Conservation (phyloP, 345 rosid species). For the Aquilaria malaccensis region DNA sequence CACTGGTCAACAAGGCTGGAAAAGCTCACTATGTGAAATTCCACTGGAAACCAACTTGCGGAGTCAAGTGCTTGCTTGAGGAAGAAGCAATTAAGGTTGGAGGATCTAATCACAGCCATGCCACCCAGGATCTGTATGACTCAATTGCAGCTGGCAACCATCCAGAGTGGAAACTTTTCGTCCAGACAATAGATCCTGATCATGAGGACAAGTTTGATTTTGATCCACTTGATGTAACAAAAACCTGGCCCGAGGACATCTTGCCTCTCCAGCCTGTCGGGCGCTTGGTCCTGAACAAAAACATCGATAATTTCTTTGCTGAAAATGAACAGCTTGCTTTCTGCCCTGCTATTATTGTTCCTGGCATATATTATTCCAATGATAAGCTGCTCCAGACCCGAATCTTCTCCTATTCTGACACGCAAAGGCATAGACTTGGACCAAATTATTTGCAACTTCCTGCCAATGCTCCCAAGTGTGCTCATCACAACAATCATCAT, state of each 20-base stretch:
- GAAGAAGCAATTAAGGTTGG: constrained; percentile 89
- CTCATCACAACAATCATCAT: constrained; percentile 93
- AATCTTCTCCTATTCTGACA: constrained; percentile 86
- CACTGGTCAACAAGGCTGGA: constrained; percentile 84
- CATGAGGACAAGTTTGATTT: constrained; percentile 77
- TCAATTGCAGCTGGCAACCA: constrained; percentile 88
- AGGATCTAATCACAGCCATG: constrained; percentile 96
- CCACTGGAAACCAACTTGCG: constrained; percentile 98
- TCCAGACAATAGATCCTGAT: constrained; percentile 84
- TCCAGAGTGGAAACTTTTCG: constrained; percentile 87
- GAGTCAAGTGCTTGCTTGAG: constrained; percentile 68
- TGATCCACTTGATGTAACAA: constrained; percentile 95
- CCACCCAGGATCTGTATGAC: constrained; percentile 88
- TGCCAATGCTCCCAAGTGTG: constrained; percentile 88
- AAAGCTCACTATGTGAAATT: constrained; percentile 78
- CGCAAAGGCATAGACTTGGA: constrained; percentile 98
- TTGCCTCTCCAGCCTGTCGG: constrained; percentile 97
- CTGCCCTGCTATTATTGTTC: constrained; percentile 89
- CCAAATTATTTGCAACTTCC: constrained; percentile 97
- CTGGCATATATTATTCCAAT: constrained; percentile 81
- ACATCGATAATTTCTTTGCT: constrained; percentile 89
- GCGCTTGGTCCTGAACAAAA: constrained; percentile 90
- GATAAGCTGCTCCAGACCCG: constrained; percentile 89
- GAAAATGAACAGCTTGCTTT: constrained; percentile 97
- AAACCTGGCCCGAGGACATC: constrained; percentile 97